Base-by-base conservation (phyloP, 1,139 yeast genomes). In the Blastobotrys elegans region DNA sequence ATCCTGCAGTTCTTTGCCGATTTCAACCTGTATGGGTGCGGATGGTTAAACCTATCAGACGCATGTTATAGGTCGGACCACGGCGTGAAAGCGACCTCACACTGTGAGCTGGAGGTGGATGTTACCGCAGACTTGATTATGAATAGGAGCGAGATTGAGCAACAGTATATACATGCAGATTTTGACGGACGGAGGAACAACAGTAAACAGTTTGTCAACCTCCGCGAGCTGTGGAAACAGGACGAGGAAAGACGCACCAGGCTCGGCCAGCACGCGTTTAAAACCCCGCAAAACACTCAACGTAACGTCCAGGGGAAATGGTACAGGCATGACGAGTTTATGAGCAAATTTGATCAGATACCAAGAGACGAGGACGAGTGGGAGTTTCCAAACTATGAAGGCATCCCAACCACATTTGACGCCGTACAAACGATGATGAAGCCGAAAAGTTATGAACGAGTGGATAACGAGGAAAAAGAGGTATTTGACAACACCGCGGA, bases 1-100 rank as follows among this genome's bases (percentile, higher is more conserved):
- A 62, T 77, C 1, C 65, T 88, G 17, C 97, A 92, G 60, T 88
- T 92, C 60, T 65, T 87, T 35, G 73, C 87, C 0, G 98, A 94
- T 60, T 88, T 75, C 65, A 90, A 90, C 59, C 66, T 90, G 33
- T 87, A 76, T 63, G 95, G 96, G 0, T 87, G 97, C 64, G 82
- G 84, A 4, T 84, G 94, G 89, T 53, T 92, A 32, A 68, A 73
- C 20, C 47, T 75, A 50, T 52, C 53, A 2, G 52, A 50, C 27
- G 54, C 53, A 0, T 48, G 38, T 22, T 53, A 54, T 32, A 47
- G 64, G 18, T 38, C 34, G 26, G 26, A 35, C 7, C 4, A 6
- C 13, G 36, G 36, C 6, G 74, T 67, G 50, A 71, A 74, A 1
- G 68, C 95, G 50, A 74, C 79, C 43, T 84, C 90, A 0, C 69